Conservation (phyloP, 73 alveolate species). For the Vitrella brassicaformis region DNA sequence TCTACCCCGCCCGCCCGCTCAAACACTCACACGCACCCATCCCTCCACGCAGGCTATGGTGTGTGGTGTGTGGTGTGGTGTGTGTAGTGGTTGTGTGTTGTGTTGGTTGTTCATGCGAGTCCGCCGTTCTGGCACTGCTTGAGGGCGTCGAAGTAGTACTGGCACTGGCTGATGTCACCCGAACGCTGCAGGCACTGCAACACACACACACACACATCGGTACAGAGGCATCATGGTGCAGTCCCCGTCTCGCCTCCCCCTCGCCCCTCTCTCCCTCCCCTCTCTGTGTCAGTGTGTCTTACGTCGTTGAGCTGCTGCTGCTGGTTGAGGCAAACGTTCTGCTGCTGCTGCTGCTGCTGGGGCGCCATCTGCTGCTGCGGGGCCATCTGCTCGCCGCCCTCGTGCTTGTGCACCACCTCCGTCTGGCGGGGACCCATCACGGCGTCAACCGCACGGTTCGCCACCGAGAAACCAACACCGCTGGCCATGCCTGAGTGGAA, state of each 20-base stretch:
- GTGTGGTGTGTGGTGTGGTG: too few relatives aligned
- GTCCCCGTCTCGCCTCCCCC: too few relatives aligned
- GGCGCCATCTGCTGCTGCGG: background rate
- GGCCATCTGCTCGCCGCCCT: background rate
- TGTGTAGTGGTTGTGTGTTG: too few relatives aligned
- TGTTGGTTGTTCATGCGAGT: too few relatives aligned
- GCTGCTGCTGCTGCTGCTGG: background rate
- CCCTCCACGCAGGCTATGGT: too few relatives aligned
- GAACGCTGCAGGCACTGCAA: background rate
- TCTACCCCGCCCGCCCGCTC: too few relatives aligned
- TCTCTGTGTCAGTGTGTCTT: background rate
- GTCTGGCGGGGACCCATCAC: slow-evolving; percentile 19
- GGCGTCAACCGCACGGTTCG: slow-evolving; percentile 14
- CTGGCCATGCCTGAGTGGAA: slow-evolving; percentile 4
- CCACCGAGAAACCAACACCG: slow-evolving; percentile 6
- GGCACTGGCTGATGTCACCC: background rate
- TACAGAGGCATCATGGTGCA: too few relatives aligned
- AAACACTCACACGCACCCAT: too few relatives aligned
- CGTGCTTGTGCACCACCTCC: slow-evolving; percentile 2
- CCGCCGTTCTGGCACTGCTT: background rate
- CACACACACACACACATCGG: background rate
- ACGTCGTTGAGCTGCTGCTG: background rate
- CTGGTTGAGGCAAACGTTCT: background rate
- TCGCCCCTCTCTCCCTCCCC: background rate
- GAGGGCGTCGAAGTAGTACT: background rate